These are phyloP conservation scores for Penicillium glabrum DNA, from an alignment of 2,329 filamentous ascomycete genomes.

Conservation along the genomic window DNA sequence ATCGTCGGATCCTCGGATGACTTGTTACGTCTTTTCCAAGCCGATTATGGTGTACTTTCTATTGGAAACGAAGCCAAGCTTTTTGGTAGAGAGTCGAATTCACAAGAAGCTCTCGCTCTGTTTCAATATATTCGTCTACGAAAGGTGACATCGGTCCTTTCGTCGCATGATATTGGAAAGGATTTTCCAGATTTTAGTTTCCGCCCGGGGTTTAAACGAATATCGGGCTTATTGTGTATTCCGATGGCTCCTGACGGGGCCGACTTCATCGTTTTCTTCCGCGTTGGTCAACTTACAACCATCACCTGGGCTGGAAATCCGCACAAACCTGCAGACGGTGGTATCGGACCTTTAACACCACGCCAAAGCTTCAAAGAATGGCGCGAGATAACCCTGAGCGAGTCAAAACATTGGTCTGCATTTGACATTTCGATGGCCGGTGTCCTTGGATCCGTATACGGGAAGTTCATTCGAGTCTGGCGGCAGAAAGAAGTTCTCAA, in stretches of 20 bases:
- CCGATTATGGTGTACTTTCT: constrained; percentile 80
- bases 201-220: constrained; percentile 71
- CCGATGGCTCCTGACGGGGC: constrained; percentile 72
- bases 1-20: constrained; percentile 89
- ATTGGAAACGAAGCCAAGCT: constrained; percentile 86
- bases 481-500: constrained; percentile 82
- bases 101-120: constrained; percentile 80
- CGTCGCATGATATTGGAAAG: constrained; percentile 70
- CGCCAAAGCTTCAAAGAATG: constrained; percentile 78
- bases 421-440: constrained; percentile 87
- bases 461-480: constrained; percentile 90
- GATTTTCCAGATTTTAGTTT: constrained; percentile 84
- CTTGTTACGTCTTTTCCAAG: constrained; percentile 77
- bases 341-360: constrained; percentile 79
- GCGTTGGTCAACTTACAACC: constrained; percentile 73
- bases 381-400: constrained; percentile 77
- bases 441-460: constrained; percentile 83
- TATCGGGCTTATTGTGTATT: constrained; percentile 79
- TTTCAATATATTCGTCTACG: constrained; percentile 81
- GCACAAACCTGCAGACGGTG: constrained; percentile 62
- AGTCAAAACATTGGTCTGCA: constrained; percentile 83
- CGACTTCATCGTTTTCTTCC: constrained; percentile 90
- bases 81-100: constrained; percentile 69
- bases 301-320: constrained; percentile 71
- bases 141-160: constrained; percentile 70